A percentile compares a stretch with the other conserved stretches of the same genome.
Evolutionary conservation across 2,329 filamentous ascomycete species (phyloP).

Genomic region (Boeremia exigua): DNA sequence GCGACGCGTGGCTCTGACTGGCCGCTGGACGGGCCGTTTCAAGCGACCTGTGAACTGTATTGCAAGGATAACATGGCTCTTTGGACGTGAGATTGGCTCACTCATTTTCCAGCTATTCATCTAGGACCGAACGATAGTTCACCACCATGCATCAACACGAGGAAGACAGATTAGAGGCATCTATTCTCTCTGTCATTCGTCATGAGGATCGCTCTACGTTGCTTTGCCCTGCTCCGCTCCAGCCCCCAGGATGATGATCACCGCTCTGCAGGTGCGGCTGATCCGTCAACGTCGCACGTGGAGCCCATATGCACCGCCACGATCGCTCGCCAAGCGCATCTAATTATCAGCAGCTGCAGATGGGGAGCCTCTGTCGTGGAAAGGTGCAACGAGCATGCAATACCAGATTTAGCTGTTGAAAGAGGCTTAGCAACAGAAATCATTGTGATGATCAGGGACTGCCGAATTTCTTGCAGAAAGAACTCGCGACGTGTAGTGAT

Average conservation of each 20-base stretch:
- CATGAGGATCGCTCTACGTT: background rate
- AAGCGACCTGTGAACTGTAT: background rate
- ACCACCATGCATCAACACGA: background rate
- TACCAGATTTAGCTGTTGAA: too few species aligned
- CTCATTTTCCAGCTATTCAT: background rate
- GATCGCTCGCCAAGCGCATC: background rate
- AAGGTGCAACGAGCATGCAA: background rate
- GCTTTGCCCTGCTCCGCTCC: background rate
- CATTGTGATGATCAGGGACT: too few species aligned
- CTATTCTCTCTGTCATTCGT: background rate
- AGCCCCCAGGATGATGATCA: slow-evolving; percentile 1
- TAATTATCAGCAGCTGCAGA: background rate
- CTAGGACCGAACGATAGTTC: background rate
- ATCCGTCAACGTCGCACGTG: slow-evolving; percentile 16
- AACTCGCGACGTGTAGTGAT: too few species aligned
- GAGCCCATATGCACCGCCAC: slow-evolving; percentile 7
- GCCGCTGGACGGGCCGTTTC: slow-evolving; percentile 7
- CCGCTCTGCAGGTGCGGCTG: slow-evolving; percentile 13
- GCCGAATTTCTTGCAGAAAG: too few species aligned
- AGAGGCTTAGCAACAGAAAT: too few species aligned
- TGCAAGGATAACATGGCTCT: slow-evolving; percentile 2
- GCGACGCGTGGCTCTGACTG: slow-evolving; percentile 7
- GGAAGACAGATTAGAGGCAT: too few species aligned
- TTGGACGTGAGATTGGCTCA: background rate
- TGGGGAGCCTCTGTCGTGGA: background rate